phyloP scores from a whole-genome alignment of 805 yeast genomes.

The Saccharomycopsis sp. region DNA sequence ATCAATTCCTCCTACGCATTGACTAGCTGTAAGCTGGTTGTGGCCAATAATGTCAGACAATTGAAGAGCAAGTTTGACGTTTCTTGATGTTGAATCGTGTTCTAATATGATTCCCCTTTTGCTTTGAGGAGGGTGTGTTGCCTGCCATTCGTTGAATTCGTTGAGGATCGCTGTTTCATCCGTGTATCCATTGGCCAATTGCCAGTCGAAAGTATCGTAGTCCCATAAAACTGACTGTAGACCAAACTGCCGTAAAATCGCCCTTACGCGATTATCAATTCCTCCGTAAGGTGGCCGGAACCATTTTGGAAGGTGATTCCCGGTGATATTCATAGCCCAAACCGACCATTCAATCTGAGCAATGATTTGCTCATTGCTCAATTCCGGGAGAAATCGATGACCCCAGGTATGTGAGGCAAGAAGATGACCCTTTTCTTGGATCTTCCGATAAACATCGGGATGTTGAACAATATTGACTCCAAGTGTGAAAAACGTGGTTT shows the following conservation, averaged over 20 bases:
- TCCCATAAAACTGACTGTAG: constrained; percentile 89
- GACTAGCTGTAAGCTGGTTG: constrained; percentile 69
- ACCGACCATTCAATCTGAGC: constrained; percentile 93
- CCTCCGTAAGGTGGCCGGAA: constrained; percentile 98
- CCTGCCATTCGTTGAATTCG: constrained; percentile 52
- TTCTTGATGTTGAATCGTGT: constrained; percentile 67
- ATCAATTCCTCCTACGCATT: constrained; percentile 64
- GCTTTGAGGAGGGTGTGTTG: constrained; percentile 16
- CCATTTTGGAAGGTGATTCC: constrained; percentile 81
- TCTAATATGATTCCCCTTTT: constrained; percentile 69
- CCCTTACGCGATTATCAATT: constrained; percentile 76
- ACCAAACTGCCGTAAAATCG: constrained; percentile 77
- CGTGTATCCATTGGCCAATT: constrained; percentile 46
- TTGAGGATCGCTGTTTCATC: constrained; percentile 46
- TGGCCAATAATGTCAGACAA: constrained; percentile 48
- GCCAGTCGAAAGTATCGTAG: constrained; percentile 89
- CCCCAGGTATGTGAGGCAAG: constrained; percentile 92
- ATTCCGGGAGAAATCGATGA: constrained; percentile 73
- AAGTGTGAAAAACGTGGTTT: constrained; percentile 76
- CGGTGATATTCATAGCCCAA: constrained; percentile 98
- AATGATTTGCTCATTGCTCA: constrained; percentile 71
- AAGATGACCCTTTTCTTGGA: constrained; percentile 61
- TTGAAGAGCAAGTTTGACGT: constrained; percentile 64
- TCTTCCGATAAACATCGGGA: constrained; percentile 63
- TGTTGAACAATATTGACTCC: constrained; percentile 73